Evolutionary conservation across 306 rosid species (phyloP).

Genomic region (Dryas octopetala): DNA sequence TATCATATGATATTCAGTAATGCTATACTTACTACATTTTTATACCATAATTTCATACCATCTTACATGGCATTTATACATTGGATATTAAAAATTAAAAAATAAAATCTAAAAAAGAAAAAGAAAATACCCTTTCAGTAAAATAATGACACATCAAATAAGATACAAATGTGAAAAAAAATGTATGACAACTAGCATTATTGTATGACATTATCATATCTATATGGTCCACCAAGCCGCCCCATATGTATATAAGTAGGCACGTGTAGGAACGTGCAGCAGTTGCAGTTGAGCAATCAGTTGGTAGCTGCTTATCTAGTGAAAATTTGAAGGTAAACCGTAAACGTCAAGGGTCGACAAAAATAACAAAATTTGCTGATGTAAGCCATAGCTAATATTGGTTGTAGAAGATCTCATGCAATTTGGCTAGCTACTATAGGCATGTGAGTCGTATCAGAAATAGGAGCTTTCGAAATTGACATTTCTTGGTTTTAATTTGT

Average conservation of each 20-base stretch:
- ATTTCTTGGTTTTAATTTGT: neutral
- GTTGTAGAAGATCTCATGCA: neutral
- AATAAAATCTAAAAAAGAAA: too few relatives aligned
- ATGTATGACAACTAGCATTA: neutral
- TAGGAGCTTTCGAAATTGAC: neutral
- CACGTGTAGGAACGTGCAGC: conserved; percentile 10
- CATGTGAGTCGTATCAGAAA: neutral
- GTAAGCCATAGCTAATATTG: conserved; percentile 4
- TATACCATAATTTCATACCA: too few relatives aligned
- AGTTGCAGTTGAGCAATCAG: neutral
- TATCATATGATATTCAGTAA: too few relatives aligned
- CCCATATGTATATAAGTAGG: neutral
- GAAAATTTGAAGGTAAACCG: too few relatives aligned
- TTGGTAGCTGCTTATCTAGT: neutral
- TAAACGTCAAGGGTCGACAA: too few relatives aligned
- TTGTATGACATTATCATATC: neutral
- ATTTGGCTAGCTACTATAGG: neutral
- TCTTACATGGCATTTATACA: too few relatives aligned
- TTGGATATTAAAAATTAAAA: too few relatives aligned
- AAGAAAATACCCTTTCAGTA: too few relatives aligned
- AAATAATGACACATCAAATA: too few relatives aligned
- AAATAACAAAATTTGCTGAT: neutral
- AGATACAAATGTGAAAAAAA: neutral
- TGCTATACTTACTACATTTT: too few relatives aligned
- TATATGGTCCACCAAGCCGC: neutral